Percentiles rank a stretch among this genome's conserved stretches.
Conservation (phyloP, 140 eudicot genomes). For the Stevia rebaudiana region DNA sequence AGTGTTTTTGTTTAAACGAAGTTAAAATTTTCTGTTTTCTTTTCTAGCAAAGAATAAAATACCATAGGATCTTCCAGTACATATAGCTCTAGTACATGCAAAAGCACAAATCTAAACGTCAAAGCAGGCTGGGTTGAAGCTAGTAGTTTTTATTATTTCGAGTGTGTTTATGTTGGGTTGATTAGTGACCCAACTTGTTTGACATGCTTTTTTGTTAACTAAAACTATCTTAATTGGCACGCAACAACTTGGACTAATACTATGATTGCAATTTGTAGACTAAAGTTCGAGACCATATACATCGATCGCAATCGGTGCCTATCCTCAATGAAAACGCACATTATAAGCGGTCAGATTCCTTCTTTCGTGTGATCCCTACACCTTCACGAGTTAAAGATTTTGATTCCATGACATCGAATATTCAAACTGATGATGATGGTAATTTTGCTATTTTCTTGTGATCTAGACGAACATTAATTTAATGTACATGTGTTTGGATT, state of each 20-base stretch:
- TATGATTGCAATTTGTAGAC: slow-evolving; percentile 27
- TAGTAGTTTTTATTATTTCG: too few species aligned
- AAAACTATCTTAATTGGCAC: background rate
- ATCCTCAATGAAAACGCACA: slow-evolving; percentile 43
- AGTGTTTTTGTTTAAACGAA: too few species aligned
- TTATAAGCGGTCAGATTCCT: slow-evolving; percentile 46
- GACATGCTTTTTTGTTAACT: background rate
- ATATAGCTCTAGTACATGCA: too few species aligned
- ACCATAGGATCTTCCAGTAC: too few species aligned
- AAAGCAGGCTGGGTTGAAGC: too few species aligned
- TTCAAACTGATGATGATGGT: slow-evolving; percentile 45
- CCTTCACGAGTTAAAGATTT: slow-evolving; percentile 48
- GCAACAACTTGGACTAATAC: background rate
- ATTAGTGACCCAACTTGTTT: too few species aligned
- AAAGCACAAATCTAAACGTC: too few species aligned
- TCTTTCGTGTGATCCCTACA: slow-evolving; percentile 72
- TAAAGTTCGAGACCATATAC: slow-evolving; percentile 44
- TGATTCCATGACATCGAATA: slow-evolving; percentile 25
- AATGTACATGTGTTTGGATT: background rate
- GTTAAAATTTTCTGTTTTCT: too few species aligned
- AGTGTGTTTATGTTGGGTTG: too few species aligned
- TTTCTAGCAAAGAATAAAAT: too few species aligned
- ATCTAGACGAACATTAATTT: background rate
- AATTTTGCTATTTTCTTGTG: slow-evolving; percentile 1
- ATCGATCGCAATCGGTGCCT: slow-evolving; percentile 80